A percentile compares a stretch with the other conserved stretches of the same genome.
phyloP scores from a whole-genome alignment of 2,329 filamentous ascomycete genomes.

The Phialophora expanda region DNA sequence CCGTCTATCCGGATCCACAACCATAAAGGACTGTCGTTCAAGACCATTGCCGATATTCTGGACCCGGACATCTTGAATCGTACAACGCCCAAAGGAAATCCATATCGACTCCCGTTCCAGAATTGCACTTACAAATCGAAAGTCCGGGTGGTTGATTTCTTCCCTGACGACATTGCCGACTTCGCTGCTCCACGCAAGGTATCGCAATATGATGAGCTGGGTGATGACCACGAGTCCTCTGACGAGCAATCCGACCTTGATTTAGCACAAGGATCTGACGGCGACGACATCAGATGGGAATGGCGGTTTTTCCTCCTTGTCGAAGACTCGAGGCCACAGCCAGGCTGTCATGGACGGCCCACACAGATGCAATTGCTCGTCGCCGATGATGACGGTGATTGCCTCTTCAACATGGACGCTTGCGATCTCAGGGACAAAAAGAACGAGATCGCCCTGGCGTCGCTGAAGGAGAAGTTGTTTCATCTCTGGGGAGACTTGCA shows the following conservation, averaged over 20 bases:
- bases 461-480: constrained; percentile 73
- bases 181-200: constrained; percentile 64
- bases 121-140: constrained; percentile 70
- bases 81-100: constrained; percentile 52
- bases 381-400: constrained; percentile 62
- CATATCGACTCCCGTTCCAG: constrained; percentile 68
- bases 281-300: constrained; percentile 65
- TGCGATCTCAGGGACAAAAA: constrained; percentile 59
- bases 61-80: constrained; percentile 54
- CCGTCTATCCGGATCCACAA: constrained; percentile 55
- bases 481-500: constrained; percentile 85
- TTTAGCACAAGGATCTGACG: constrained; percentile 7
- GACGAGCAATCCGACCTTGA: constrained; percentile 40
- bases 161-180: constrained; percentile 70
- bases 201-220: constrained; percentile 59
- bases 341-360: constrained; percentile 45
- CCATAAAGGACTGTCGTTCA: constrained; percentile 47
- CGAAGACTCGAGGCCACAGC: constrained; percentile 65
- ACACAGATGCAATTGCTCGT: constrained; percentile 71
- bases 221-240: constrained; percentile 45
- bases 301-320: constrained; percentile 84
- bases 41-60: constrained; percentile 56
- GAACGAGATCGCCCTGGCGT: constrained; percentile 55
- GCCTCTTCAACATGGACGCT: constrained; percentile 62
- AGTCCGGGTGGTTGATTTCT: constrained; percentile 82